Evolutionary conservation across 1,284 basidiomycete genomes (phyloP), one percentile per base, ranked within the genome.

Genomic region (Mrakiaceae sp.): DNA sequence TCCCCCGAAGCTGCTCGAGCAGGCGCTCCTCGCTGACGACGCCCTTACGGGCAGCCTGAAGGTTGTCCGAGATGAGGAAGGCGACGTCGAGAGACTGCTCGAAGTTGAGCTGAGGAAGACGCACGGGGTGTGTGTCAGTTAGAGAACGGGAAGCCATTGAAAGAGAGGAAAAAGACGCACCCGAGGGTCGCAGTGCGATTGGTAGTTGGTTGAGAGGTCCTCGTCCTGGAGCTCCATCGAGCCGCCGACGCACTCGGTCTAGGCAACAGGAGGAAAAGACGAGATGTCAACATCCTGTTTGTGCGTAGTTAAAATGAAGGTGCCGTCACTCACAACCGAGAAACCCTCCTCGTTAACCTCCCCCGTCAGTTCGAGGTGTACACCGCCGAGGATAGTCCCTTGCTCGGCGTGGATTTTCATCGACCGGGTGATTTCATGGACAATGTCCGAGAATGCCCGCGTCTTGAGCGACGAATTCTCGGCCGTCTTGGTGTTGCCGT

Each of bases 301-400:
- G 27, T 27, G 27, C 27, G 27, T 27, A 27, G 27, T 27, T 27
- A 27, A 27, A 27, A 27, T 27, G 27, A 27, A 27, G 27, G 27
- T 27, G 27, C 27, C 1, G 27, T 27, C 11, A 73, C 75, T 58
- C 53, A 76, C 75, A 10, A 98, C 95, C 68, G 88, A 91, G 76
- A 87, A 93, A 1, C 94, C 94, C 64, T 94, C 86, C 8, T 90
- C 88, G 69, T 90, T 91, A 62, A 96, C 79, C 74, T 98, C 95
- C 14, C 94, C 95, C 0, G 95, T 98, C 73, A 98, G 87, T 77
- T 98, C 95, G 53, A 98, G 84, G 73, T 91, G 93, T 27, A 97
- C 88, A n/a, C 95, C 95, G n/a, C 87, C 87, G 1, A 98, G 80
- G 49, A 85, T 82, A 5, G 90, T 92, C 14, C 79, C 79, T 69